Evolutionary conservation across 257 asterid species (phyloP), one percentile per base, ranked within the genome.

Genomic region (Petunia axillaris): DNA sequence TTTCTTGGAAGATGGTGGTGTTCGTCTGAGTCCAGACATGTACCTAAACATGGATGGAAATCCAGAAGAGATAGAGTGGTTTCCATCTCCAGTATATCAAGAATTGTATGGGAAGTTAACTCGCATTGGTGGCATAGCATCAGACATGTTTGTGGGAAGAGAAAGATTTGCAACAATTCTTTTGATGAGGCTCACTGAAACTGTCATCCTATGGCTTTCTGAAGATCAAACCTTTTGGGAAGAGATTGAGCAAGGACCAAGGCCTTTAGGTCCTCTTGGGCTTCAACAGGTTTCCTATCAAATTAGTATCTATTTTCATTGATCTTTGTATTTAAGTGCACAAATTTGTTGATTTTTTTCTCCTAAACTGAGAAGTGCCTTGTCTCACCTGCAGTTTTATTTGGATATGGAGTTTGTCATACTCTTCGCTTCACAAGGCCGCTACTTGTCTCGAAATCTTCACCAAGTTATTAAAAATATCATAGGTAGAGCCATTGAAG

Each of bases 361-460:
- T 65, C 64, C 55, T 8, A 64, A 13, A 65, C 39, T 39, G 66
- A 44, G 6, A 82, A 25, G 2, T 38, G 6, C 2, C 60, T 37
- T 83, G 43, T 15, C 53, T 3, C 7, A 36, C 48, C 43, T 82
- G 91, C 90, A 93, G 98, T 95, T 95, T 80, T 95, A 93, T 85
- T 82, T 95, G 89, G 99, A 95, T 84, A 95, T 95, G 99, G 98
- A 95, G 87, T 95, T 95, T 82, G 97, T 93, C 79, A 95, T 93
- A 80, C 98, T 95, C 37, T 92, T 95, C 74, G 80, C 98, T 54
- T 95, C 99, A 35, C 97, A 93, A 92, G 99, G 98, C 38, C 94
- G 95, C 3, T 95, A 95, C 81, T 82, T 95, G 55, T 95, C 99
- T 4, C 89, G 98, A 46, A 95, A 93, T 80, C 88, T 95, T 83